Base-by-base conservation (phyloP, 495 filamentous ascomycete genomes). In the Sabuloglossum arenarium region DNA sequence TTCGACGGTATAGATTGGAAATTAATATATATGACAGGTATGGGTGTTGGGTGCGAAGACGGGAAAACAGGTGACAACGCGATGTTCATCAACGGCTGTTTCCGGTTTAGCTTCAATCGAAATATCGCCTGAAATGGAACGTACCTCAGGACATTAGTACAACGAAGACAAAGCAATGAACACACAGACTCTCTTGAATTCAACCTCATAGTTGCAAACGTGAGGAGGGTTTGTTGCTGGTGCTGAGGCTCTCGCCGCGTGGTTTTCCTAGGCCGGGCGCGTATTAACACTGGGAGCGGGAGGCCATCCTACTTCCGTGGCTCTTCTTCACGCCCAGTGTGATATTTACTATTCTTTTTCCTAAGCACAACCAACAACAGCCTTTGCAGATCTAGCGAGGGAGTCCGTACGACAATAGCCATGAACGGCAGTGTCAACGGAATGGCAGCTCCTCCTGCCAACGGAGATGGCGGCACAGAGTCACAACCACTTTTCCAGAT, bases 401-500 rank as follows among this genome's bases (percentile, higher is more conserved):
- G 5, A 16, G 28, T 19, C 47, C 28, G 23, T 23, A 27, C 28
- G 47, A 19, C 16, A 19, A 6, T 10, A 19, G 21, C 25, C 25
- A 51, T 51, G 47, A 30, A 51, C 25, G 47, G 24, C 25, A 30
- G 8, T 16, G 12, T 29, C 16, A 51, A 51, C 16, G 47, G 47
- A 27, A 12, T 11, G 47, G 28, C 25, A 51, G 24, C 47, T 27
- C 24, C 47, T 51, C 47, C 28, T 5, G 47, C 25, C 25, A 51
- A 51, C 16, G 47, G 47, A 51, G 47, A 51, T 16, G 28, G 24
- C 16, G 47, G 6, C 11, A 29, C 28, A 3, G 47, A 10, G 21
- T 19, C 47, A 30, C 47, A 51, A 16, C 25, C 47, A 30, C 47
- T 51, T 1, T 30, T 27, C 30, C 53, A 74, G 62, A 88, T 97